Evolutionary conservation across 106 monocot genomes (phyloP).

Genomic region (Apostasia ramifera): DNA sequence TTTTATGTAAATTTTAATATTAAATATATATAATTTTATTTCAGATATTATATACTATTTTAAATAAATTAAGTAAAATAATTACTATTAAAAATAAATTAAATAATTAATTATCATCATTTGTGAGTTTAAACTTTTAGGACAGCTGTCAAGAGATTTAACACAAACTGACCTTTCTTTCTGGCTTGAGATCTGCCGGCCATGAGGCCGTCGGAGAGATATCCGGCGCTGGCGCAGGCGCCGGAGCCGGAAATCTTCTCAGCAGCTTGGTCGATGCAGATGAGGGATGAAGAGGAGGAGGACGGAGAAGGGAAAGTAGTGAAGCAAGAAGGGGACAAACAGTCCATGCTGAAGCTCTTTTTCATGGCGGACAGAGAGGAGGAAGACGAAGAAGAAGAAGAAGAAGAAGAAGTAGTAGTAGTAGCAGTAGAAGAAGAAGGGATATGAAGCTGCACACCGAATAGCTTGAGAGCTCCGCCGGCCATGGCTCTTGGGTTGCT

Average conservation of each 20-base stretch:
- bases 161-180: constrained; percentile 22
- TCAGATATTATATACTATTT: not conserved
- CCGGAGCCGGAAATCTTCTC: constrained; percentile 8
- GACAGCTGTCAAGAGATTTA: not conserved
- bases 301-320: constrained; percentile 4
- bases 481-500: not conserved
- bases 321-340: constrained; percentile 6
- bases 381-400: no score
- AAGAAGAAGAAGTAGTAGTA: no score
- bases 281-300: constrained; percentile 21
- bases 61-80: not conserved
- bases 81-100: not conserved
- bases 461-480: constrained; percentile 20
- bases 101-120: not conserved
- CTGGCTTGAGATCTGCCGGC: constrained; percentile 20
- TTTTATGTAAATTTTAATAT: not conserved
- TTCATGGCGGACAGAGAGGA: constrained; percentile 12
- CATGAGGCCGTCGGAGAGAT: constrained; percentile 31
- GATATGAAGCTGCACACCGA: constrained; percentile 33
- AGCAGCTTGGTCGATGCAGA: constrained; percentile 22
- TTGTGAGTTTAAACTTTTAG: not conserved
- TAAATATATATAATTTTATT: not conserved
- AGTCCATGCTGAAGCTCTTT: constrained; percentile 43
- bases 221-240: not conserved
- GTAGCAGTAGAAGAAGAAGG: not conserved